These are phyloP conservation scores for Fusarium bulbicola DNA, from an alignment of 2,329 filamentous ascomycete species.

Conservation along the genomic window DNA sequence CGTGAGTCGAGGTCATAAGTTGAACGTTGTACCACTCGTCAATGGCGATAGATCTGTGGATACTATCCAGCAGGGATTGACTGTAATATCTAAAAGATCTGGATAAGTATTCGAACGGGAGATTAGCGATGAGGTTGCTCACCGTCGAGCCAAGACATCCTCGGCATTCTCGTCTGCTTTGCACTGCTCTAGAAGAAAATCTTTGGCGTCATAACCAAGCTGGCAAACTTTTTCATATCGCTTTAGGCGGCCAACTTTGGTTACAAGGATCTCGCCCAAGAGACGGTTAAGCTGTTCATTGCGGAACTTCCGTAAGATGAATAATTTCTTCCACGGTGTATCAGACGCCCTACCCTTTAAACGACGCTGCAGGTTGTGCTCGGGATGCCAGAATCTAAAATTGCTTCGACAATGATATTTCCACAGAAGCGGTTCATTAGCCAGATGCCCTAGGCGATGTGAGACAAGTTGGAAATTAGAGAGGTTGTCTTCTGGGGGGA, in stretches of 20 bases:
- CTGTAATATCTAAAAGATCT: slow-evolving; percentile 71
- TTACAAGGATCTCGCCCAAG: slow-evolving; percentile 75
- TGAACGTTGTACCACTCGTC: slow-evolving; percentile 72
- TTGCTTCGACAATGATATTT: slow-evolving; percentile 73
- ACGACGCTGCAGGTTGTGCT: slow-evolving; percentile 68
- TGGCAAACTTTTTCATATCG: slow-evolving; percentile 76
- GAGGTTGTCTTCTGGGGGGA: slow-evolving; percentile 65
- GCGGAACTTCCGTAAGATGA: slow-evolving; percentile 62
- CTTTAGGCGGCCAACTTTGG: slow-evolving; percentile 73
- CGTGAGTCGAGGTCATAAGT: slow-evolving; percentile 23
- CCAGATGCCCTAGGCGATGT: slow-evolving; percentile 70
- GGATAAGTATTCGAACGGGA: neutral
- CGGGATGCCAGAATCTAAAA: slow-evolving; percentile 79
- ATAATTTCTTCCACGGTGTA: slow-evolving; percentile 80
- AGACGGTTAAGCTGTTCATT: slow-evolving; percentile 62
- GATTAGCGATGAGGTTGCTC: slow-evolving; percentile 46
- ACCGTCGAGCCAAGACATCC: slow-evolving; percentile 81
- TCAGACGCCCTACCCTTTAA: slow-evolving; percentile 61
- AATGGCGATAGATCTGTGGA: slow-evolving; percentile 83
- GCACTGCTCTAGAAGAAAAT: slow-evolving; percentile 77
- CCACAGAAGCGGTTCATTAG: slow-evolving; percentile 82
- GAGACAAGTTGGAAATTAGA: slow-evolving; percentile 63
- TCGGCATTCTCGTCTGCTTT: slow-evolving; percentile 66
- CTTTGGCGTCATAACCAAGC: slow-evolving; percentile 88
- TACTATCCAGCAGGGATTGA: slow-evolving; percentile 76